Evolutionary conservation across 306 rosid species (phyloP).

Genomic region (Phaseolus lunatus): DNA sequence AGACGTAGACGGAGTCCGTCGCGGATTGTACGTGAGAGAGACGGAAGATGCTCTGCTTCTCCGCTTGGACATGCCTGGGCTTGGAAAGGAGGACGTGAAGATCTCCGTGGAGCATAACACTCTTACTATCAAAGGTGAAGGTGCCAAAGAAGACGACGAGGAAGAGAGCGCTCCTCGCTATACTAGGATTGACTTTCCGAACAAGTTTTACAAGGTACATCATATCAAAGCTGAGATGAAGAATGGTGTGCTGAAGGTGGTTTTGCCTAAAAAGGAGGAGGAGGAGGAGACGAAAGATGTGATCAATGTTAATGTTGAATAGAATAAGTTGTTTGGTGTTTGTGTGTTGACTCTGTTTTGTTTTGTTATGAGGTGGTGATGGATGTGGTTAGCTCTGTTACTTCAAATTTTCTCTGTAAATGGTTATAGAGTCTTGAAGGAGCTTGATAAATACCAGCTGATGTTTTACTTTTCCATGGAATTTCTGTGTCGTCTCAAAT

Average conservation of each 20-base stretch:
- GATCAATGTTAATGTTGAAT: constrained; percentile 51
- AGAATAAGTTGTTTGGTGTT: background rate
- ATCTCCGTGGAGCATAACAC: constrained; percentile 73
- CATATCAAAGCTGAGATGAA: constrained; percentile 84
- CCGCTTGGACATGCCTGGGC: constrained; percentile 82
- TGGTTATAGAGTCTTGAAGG: background rate
- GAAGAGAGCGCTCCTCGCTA: constrained; percentile 53
- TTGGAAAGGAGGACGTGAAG: constrained; percentile 74
- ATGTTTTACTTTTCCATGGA: background rate
- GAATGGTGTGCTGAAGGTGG: constrained; percentile 74
- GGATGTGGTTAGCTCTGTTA: no score
- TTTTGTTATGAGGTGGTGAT: background rate
- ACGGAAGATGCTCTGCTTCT: constrained; percentile 57
- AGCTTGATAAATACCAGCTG: background rate
- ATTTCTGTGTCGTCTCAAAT: background rate
- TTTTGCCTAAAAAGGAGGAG: constrained; percentile 64
- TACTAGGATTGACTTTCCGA: constrained; percentile 68
- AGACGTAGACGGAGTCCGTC: constrained; percentile 59
- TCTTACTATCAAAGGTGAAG: constrained; percentile 68
- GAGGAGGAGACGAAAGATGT: constrained; percentile 72
- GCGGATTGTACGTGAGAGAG: constrained; percentile 80
- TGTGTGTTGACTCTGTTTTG: background rate
- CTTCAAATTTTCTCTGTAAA: background rate
- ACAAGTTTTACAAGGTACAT: constrained; percentile 56
- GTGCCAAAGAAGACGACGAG: constrained; percentile 49